A percentile compares a stretch with the other conserved stretches of the same genome.
phyloP scores from a whole-genome alignment of 2,329 filamentous ascomycete species.

The Colletotrichum salicis region DNA sequence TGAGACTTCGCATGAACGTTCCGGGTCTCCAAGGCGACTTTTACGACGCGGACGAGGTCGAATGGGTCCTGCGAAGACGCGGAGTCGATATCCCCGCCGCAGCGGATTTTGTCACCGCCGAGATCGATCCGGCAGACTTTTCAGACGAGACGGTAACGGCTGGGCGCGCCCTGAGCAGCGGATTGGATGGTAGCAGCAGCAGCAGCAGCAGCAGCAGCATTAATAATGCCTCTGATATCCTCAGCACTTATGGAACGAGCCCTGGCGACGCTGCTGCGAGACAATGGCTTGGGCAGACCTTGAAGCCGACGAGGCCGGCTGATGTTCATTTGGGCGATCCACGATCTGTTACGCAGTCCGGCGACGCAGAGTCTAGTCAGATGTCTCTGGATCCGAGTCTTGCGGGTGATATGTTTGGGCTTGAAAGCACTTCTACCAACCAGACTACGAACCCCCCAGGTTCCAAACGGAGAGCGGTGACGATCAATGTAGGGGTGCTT shows the following conservation, averaged over 20 bases:
- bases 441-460: neutral
- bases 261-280: neutral
- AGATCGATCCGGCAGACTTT: constrained; percentile 61
- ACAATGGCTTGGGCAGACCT: neutral
- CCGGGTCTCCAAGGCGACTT: constrained; percentile 78
- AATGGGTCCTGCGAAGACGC: constrained; percentile 74
- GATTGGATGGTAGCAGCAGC: neutral
- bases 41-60: constrained; percentile 81
- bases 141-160: neutral
- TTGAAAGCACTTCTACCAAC: neutral
- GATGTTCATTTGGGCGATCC: neutral
- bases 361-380: neutral
- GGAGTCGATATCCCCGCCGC: constrained; percentile 71
- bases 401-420: constrained; percentile 2
- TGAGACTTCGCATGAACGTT: constrained; percentile 62
- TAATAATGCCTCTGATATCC: neutral
- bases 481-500: constrained; percentile 46
- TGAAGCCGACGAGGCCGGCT: neutral
- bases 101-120: constrained; percentile 69
- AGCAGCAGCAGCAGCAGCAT: neutral
- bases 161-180: neutral
- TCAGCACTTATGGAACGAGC: neutral
- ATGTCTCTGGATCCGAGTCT: constrained; percentile 18
- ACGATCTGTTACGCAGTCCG: neutral
- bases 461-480: constrained; percentile 44